Evolutionary conservation across 352 stramenopile species (phyloP), one percentile per base, ranked within the genome.

Genomic region (Phytopythium mirpurense): DNA sequence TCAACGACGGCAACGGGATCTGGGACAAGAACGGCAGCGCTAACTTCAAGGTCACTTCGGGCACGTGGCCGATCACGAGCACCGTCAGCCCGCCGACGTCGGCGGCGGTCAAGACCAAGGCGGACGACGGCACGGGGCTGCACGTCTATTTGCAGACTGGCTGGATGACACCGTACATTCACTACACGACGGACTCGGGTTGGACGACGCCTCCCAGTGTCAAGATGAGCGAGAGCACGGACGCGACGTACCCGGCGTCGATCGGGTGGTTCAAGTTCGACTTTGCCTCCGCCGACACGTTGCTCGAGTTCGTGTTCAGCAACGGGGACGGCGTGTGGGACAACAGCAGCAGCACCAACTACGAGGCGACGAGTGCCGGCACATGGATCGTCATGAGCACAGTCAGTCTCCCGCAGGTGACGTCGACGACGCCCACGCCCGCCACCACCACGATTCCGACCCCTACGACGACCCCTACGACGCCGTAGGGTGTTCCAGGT

Each of bases 291-390:
- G 44, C 65, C 0, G 51, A 62, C 5, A 47, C 51, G 1, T 65
- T 55, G 24, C 59, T 76, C 29, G 56, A 76, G 52, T 74, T 79
- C 51, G 65, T 72, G 11, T 76, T 79, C 46, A 79, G 74, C 64
- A 67, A 76, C 21, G 64, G 64, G 10, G 62, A 68, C 15, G 70
- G 64, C 9, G 41, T 50, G n/a, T 79, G 70, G 70, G 67, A 79
- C 50, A 76, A 74, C 47, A 74, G 72, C 51, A 62, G 62, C 24
- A 65, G 67, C 44, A 54, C 38, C 19, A 76, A 79, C 59, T 79
- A 72, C 61, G 77, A 78, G 52, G 49, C 76, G 26, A 51, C 37
- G 0, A 62, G 54, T 9, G 59, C 67, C 5, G 72, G 72, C 4
- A 70, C 45, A 26, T 81, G 64, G 53, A 64, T 68, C 15, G 50